Evolutionary conservation across 768 basidiomycete species (phyloP).

Genomic region (Sarcomyxa edulis): DNA sequence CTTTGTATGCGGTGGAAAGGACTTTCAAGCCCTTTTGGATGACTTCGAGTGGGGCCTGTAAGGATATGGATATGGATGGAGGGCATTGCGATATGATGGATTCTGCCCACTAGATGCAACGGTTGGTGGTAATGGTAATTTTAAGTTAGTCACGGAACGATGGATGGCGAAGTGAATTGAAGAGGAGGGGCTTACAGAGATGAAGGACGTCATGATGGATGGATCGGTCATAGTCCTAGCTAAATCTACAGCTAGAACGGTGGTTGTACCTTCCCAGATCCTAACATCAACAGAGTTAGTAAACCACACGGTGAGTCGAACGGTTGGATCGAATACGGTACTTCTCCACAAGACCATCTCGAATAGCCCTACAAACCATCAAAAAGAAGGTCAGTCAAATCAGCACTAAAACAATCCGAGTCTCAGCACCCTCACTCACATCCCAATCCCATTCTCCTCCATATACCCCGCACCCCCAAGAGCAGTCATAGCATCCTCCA

Average conservation of each 20-base stretch:
- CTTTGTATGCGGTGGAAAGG: conserved; percentile 33
- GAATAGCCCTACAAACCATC: conserved; percentile 36
- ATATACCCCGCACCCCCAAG: conserved; percentile 80
- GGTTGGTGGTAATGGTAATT: no score
- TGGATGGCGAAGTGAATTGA: background rate
- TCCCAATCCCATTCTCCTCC: conserved; percentile 73
- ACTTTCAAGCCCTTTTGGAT: conserved; percentile 34
- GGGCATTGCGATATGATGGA: conserved; percentile 38
- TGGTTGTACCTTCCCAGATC: conserved; percentile 78
- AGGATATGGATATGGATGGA: conserved; percentile 16
- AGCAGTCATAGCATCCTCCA: conserved; percentile 72
- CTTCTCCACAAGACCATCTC: conserved; percentile 72
- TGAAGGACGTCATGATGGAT: conserved; percentile 38
- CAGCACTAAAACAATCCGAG: no score
- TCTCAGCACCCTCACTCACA: conserved; percentile 30
- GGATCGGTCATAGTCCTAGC: conserved; percentile 47
- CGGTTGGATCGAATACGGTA: conserved; percentile 12
- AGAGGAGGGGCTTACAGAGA: conserved; percentile 32
- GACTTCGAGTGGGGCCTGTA: conserved; percentile 23
- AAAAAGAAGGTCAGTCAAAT: background rate
- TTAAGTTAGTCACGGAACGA: conserved; percentile 1
- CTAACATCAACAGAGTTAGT: conserved; percentile 20
- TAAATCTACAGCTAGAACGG: conserved; percentile 65
- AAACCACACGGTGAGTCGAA: background rate
- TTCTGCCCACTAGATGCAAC: conserved; percentile 46